phyloP scores from a whole-genome alignment of 805 yeast genomes.

The Suhomyces pyralidae region DNA sequence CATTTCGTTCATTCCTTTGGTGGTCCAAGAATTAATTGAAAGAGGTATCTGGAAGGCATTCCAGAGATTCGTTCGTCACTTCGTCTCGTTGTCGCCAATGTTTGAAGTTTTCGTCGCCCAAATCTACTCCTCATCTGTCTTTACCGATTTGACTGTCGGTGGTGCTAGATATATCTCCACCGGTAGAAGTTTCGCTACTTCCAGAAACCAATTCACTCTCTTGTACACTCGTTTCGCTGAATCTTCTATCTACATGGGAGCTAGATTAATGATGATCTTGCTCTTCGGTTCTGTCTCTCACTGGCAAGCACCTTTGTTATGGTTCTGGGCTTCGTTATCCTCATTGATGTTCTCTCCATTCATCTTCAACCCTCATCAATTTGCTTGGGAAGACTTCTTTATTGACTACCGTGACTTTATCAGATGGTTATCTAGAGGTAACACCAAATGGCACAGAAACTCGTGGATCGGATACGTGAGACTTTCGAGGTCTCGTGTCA shows the following conservation, averaged over 20 bases:
- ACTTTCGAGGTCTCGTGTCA: slow-evolving; percentile 77
- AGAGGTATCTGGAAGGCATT: slow-evolving; percentile 77
- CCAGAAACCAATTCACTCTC: slow-evolving; percentile 72
- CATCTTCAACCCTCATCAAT: slow-evolving; percentile 96
- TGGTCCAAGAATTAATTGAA: slow-evolving; percentile 76
- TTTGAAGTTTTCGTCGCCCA: slow-evolving; percentile 83
- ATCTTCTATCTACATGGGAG: slow-evolving; percentile 81
- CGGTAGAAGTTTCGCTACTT: slow-evolving; percentile 84
- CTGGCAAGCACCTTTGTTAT: slow-evolving; percentile 90
- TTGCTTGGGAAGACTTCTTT: slow-evolving; percentile 93
- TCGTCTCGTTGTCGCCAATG: slow-evolving; percentile 70
- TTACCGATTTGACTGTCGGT: slow-evolving; percentile 72
- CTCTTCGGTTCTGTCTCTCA: slow-evolving; percentile 70
- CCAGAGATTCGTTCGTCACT: slow-evolving; percentile 65
- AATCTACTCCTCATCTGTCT: slow-evolving; percentile 67
- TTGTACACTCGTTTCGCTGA: slow-evolving; percentile 77
- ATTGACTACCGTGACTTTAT: slow-evolving; percentile 93
- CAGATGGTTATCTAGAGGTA: slow-evolving; percentile 89
- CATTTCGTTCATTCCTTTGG: slow-evolving; percentile 75
- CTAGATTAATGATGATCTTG: slow-evolving; percentile 69
- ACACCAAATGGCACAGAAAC: slow-evolving; percentile 82
- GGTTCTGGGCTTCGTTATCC: slow-evolving; percentile 95
- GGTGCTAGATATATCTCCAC: slow-evolving; percentile 87
- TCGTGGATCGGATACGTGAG: slow-evolving; percentile 87
- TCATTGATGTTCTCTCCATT: slow-evolving; percentile 91